Evolutionary conservation across 225 moss, liverwort and hornwort species (phyloP).

Genomic region (Thuidium tamariscinum): DNA sequence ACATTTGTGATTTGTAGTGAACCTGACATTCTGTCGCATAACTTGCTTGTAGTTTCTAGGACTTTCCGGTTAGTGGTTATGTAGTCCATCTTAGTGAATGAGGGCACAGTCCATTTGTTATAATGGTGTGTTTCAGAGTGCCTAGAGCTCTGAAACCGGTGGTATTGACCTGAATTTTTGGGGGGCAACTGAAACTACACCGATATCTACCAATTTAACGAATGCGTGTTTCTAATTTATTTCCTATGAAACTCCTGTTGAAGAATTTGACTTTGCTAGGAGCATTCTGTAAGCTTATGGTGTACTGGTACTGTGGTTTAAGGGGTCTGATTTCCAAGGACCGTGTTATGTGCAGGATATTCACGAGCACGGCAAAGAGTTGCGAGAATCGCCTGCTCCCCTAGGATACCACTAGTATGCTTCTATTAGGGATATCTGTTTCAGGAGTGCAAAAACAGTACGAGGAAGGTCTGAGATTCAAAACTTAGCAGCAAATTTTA

Average conservation of each 20-base stretch:
- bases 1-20: background rate
- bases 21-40: background rate
- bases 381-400: conserved; percentile 64
- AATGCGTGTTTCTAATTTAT: background rate
- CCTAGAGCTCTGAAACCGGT: background rate
- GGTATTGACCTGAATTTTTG: background rate
- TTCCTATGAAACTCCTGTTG: background rate
- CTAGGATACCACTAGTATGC: conserved; percentile 50
- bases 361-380: conserved; percentile 50
- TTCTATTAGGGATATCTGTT: background rate
- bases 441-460: background rate
- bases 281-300: background rate
- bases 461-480: background rate
- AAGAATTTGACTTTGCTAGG: background rate
- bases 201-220: background rate
- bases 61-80: background rate
- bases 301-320: background rate
- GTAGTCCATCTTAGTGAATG: background rate
- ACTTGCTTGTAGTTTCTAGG: background rate
- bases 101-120: background rate
- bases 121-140: background rate
- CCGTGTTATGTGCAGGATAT: conserved; percentile 54
- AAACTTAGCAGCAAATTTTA: background rate
- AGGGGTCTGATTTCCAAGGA: background rate
- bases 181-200: too few relatives aligned